Evolutionary conservation across 257 asterid species (phyloP), one percentile per base, ranked within the genome.

Genomic region (Lycium ferocissimum): DNA sequence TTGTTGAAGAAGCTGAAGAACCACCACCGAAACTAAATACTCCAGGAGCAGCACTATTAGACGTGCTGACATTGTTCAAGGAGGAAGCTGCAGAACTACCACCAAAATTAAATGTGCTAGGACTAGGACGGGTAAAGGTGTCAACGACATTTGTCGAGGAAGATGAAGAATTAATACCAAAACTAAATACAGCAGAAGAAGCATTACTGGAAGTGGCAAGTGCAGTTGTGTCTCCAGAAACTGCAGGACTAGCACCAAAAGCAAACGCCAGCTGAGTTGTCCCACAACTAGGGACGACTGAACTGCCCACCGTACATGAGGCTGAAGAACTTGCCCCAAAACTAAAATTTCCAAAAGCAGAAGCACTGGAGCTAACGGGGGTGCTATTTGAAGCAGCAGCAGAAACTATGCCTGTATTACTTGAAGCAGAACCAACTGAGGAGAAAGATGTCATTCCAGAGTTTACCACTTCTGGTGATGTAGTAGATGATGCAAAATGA

Each of bases 41-140:
- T 4, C 72, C 72, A 49, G 76, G 61, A 62, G 61, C 14, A 43
- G 76, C 72, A 51, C 70, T 62, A 33, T 33, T 81, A 49, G 84
- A 81, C 22, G 58, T 75, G 81, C 62, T 26, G 62, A 75, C 45
- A 75, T 51, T 75, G 45, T 13, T 75, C 62, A 51, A 51, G n/a
- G 20, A 81, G 61, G 84, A 81, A 81, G 84, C 61, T 11, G 58
- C 45, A 81, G 72, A 81, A 81, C 76, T 81, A 81, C 57, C 84
- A 59, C 92, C 93, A 85, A 86, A 91, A 86, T 89, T 66, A 70
- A 89, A 88, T 62, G 83, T 45, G 79, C 89, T 85, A 83, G 92
- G 78, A 80, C 89, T 63, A 85, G 91, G 75, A 49, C 87, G 81
- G 84, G 87, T 71, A 40, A 92, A 89, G 91, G 86, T 87, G 85